Base-by-base conservation (phyloP, 2,329 filamentous ascomycete species). In the Monosporascus ibericus region DNA sequence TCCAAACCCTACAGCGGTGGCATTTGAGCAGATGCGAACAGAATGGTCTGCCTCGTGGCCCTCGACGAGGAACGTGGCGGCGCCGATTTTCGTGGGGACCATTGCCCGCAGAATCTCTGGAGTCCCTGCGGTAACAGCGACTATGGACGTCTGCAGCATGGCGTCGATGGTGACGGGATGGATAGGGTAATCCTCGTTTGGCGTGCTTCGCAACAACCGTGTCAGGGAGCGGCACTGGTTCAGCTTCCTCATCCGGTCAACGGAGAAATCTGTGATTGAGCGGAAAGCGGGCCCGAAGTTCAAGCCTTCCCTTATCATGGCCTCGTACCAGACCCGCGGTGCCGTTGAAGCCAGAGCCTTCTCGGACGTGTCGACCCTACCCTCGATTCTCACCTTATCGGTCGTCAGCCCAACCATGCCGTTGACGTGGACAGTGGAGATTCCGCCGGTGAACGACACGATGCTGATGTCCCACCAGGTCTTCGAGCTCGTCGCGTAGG, bases 291-390 rank as follows among this genome's bases (percentile, higher is more conserved):
- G 44, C 1, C 54, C 54, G 20, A 48, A 60, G 20, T 58, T 58
- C 20, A 60, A 37, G 1, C 56, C 58, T 9, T 47, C 44, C 4
- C 52, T 24, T 15, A n/a, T 30, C 17, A 60, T 24, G n/a, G 25
- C 51, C 7, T 57, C 47, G 46, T 60, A 60, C 58, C 56, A 60
- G 6, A 47, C 51, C 0, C 58, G 54, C 17, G 39, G 46, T 2
- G 54, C 54, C 4, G 47, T 54, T 2, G 47, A 47, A 49, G 58
- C 56, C 2, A 56, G 27, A 14, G 36, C 37, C 24, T 46, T 27
- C 15, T 44, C 9, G 11, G 14, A 17, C 6, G 8, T 6, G 30
- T 20, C n/a, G 18, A n/a, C 25, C 9, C 42, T 39, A 6, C 50
- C 48, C 11, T 50, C 11, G 20, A 52, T 38, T 25, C 8, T 27